These are phyloP conservation scores for Lasiodiplodia sp. DNA, from an alignment of 2,329 filamentous ascomycete species.

Conservation along the genomic window DNA sequence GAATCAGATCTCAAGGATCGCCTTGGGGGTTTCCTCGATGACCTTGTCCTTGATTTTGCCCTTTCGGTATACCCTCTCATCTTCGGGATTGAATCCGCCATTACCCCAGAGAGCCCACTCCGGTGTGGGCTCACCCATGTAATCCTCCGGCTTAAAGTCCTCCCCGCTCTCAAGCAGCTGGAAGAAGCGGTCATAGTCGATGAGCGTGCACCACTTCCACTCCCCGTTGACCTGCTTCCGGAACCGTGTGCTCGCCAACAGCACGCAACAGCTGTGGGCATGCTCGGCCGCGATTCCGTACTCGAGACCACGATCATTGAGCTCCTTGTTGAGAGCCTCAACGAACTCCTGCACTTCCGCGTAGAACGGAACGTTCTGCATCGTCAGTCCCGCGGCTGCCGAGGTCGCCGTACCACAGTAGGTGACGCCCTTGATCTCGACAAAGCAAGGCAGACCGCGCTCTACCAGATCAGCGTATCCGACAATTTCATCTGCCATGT, in stretches of 20 bases:
- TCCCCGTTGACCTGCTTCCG: slow-evolving; percentile 66
- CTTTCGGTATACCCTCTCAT: slow-evolving; percentile 86
- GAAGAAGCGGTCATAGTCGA: slow-evolving; percentile 91
- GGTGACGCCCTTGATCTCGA: slow-evolving; percentile 96
- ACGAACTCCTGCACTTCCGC: slow-evolving; percentile 87
- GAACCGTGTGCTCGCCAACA: slow-evolving; percentile 86
- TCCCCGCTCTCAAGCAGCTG: slow-evolving; percentile 76
- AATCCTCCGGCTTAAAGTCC: slow-evolving; percentile 86
- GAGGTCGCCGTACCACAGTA: slow-evolving; percentile 93
- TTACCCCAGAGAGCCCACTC: slow-evolving; percentile 97
- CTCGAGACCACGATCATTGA: slow-evolving; percentile 72
- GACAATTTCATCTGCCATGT: slow-evolving; percentile 89
- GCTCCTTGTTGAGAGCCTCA: slow-evolving; percentile 71
- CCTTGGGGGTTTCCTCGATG: not conserved
- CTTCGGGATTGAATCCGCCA: slow-evolving; percentile 90
- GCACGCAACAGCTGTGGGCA: slow-evolving; percentile 89
- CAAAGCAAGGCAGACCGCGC: slow-evolving; percentile 84
- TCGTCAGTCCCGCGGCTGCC: slow-evolving; percentile 85
- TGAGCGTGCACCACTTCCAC: slow-evolving; percentile 93
- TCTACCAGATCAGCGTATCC: slow-evolving; percentile 92
- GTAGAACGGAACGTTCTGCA: slow-evolving; percentile 97
- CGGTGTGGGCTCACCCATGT: slow-evolving; percentile 82
- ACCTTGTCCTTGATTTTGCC: slow-evolving; percentile 64
- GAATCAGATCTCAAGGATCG: slow-evolving; percentile 22
- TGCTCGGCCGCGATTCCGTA: slow-evolving; percentile 97